A percentile compares a stretch with the other conserved stretches of the same genome.
phyloP scores from a whole-genome alignment of 257 asterid genomes.

The Solanum pimpinellifolium region DNA sequence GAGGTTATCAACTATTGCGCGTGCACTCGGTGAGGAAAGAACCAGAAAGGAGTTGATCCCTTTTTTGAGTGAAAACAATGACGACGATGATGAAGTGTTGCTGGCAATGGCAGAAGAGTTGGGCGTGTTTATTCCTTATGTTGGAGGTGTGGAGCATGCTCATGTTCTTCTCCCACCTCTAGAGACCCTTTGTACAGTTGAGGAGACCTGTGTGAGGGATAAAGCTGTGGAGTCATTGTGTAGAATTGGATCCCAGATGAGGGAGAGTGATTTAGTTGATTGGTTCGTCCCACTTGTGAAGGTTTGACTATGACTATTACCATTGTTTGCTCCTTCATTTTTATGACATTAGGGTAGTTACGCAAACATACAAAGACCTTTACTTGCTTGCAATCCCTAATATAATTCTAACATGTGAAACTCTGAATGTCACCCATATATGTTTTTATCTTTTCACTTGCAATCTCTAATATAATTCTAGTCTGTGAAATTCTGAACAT shows the following conservation, averaged over 20 bases:
- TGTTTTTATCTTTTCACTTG: neutral
- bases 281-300: conserved; percentile 78
- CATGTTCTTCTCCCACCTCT: conserved; percentile 80
- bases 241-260: conserved; percentile 90
- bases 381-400: neutral
- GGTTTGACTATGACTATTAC: conserved; percentile 27
- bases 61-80: conserved; percentile 84
- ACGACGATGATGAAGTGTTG: conserved; percentile 85
- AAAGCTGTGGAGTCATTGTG: conserved; percentile 88
- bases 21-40: conserved; percentile 95
- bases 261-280: conserved; percentile 78
- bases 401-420: neutral
- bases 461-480: neutral
- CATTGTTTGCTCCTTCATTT: neutral
- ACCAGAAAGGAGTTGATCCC: conserved; percentile 84
- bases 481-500: neutral
- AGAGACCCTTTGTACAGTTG: conserved; percentile 87
- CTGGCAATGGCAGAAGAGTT: conserved; percentile 96
- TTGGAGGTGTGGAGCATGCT: conserved; percentile 94
- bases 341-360: neutral
- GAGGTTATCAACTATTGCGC: conserved; percentile 84
- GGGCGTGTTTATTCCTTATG: conserved; percentile 88
- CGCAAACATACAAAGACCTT: neutral
- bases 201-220: conserved; percentile 93
- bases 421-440: neutral